phyloP scores from a whole-genome alignment of 2,329 filamentous ascomycete genomes.

The Dryadomyces quercus-mongolicae region DNA sequence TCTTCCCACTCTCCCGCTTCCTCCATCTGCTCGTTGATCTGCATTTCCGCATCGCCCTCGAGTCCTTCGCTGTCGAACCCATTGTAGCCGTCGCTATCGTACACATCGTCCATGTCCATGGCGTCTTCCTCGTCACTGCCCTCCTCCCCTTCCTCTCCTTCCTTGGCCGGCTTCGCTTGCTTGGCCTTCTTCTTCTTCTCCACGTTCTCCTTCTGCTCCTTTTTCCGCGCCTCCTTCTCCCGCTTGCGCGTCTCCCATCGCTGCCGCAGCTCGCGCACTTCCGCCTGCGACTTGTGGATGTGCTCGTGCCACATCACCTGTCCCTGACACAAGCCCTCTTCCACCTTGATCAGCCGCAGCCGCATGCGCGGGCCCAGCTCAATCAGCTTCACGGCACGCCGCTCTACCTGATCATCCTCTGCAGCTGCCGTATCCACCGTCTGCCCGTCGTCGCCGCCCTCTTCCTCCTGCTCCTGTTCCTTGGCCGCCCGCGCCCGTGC shows the following conservation, averaged over 20 bases:
- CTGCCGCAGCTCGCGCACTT: constrained; percentile 68
- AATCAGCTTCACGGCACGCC: constrained; percentile 79
- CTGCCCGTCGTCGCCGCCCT: constrained; percentile 32
- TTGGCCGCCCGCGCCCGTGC: constrained; percentile 29
- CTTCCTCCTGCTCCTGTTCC: constrained; percentile 14
- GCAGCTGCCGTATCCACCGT: constrained; percentile 20
- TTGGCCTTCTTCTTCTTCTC: constrained; percentile 54
- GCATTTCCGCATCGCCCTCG: constrained; percentile 36
- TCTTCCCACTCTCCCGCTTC: constrained; percentile 41
- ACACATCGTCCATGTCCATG: constrained; percentile 23
- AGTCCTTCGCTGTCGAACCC: constrained; percentile 39
- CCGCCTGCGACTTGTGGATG: constrained; percentile 69
- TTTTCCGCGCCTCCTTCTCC: constrained; percentile 72
- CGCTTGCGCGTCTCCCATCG: constrained; percentile 66
- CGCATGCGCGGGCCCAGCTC: constrained; percentile 87
- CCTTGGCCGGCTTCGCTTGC: not conserved
- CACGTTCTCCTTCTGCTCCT: constrained; percentile 79
- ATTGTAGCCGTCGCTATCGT: constrained; percentile 32
- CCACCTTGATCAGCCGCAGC: constrained; percentile 84
- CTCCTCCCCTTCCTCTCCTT: constrained; percentile 25
- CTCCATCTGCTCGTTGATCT: constrained; percentile 35
- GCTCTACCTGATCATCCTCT: constrained; percentile 51
- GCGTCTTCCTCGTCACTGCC: constrained; percentile 26
- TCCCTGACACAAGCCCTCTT: constrained; percentile 81
- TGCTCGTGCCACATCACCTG: constrained; percentile 98